These are phyloP conservation scores for Rosa persica DNA, from an alignment of 306 rosid genomes.

Conservation along the genomic window DNA sequence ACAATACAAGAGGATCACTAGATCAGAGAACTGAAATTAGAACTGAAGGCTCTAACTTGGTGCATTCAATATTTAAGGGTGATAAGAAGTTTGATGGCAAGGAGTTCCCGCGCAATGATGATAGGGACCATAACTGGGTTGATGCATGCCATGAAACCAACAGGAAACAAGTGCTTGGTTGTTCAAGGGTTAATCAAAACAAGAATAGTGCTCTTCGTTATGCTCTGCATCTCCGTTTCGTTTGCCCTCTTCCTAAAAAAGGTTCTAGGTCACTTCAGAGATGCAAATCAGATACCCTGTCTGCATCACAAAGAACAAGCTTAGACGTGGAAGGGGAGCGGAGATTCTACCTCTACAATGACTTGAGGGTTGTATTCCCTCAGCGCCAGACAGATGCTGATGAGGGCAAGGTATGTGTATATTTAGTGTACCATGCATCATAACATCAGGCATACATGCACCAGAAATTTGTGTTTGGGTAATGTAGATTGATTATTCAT, in stretches of 20 bases:
- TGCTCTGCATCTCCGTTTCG: conserved; percentile 92
- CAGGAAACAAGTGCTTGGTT: conserved; percentile 38
- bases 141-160: conserved; percentile 50
- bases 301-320: conserved; percentile 48
- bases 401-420: conserved; percentile 89
- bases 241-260: conserved; percentile 70
- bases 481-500: neutral
- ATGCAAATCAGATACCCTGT: conserved; percentile 41
- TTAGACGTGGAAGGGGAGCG: conserved; percentile 55
- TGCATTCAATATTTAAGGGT: conserved; percentile 42
- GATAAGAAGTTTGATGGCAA: conserved; percentile 28
- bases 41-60: conserved; percentile 37
- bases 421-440: neutral
- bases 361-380: conserved; percentile 88
- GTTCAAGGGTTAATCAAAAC: conserved; percentile 60
- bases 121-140: conserved; percentile 42
- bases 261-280: conserved; percentile 49
- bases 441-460: neutral
- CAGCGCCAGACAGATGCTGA: conserved; percentile 96
- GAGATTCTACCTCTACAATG: conserved; percentile 87
- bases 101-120: conserved; percentile 41
- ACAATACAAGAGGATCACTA: conserved; percentile 27
- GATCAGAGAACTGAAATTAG: conserved; percentile 33
- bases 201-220: conserved; percentile 72
- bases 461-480: neutral